These are phyloP conservation scores for Lophiotrema nucula DNA, from an alignment of 495 filamentous ascomycete genomes.

Conservation along the genomic window DNA sequence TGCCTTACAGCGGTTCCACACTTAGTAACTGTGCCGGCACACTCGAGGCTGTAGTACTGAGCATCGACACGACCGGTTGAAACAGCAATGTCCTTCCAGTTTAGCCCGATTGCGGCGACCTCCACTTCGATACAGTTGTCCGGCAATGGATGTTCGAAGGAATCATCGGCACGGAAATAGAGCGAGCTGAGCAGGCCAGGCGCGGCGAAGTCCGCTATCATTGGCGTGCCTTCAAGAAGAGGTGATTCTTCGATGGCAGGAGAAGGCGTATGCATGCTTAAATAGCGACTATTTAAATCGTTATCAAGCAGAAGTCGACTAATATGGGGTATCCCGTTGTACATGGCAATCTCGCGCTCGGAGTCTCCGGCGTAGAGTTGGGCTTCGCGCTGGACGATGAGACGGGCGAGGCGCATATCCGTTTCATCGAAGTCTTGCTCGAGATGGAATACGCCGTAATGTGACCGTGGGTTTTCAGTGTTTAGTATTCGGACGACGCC, in stretches of 20 bases:
- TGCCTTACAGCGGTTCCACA: slow-evolving; percentile 15
- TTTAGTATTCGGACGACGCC: slow-evolving; percentile 27
- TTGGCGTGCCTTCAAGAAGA: neutral
- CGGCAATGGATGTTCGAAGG: slow-evolving; percentile 2
- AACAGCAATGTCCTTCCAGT: slow-evolving; percentile 23
- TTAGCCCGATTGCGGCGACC: slow-evolving; percentile 20
- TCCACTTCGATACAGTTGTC: slow-evolving; percentile 23
- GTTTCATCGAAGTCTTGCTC: slow-evolving; percentile 11
- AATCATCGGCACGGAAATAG: slow-evolving; percentile 15
- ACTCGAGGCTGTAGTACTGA: slow-evolving; percentile 5
- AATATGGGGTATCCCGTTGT: neutral
- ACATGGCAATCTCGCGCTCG: neutral
- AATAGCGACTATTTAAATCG: neutral
- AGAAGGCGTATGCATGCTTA: neutral
- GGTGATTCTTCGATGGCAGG: neutral
- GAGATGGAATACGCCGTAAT: neutral
- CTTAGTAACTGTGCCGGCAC: slow-evolving; percentile 8
- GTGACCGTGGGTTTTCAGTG: slow-evolving; percentile 17
- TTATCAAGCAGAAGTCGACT: slow-evolving; percentile 37
- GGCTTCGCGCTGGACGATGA: neutral
- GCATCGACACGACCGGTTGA: slow-evolving; percentile 11
- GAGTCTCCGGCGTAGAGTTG: neutral
- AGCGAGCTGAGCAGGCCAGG: slow-evolving; percentile 21
- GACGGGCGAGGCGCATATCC: neutral
- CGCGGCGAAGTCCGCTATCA: slow-evolving; percentile 4